These are phyloP conservation scores for Celoporthe dispersa DNA, from an alignment of 2,329 filamentous ascomycete species.

Conservation along the genomic window DNA sequence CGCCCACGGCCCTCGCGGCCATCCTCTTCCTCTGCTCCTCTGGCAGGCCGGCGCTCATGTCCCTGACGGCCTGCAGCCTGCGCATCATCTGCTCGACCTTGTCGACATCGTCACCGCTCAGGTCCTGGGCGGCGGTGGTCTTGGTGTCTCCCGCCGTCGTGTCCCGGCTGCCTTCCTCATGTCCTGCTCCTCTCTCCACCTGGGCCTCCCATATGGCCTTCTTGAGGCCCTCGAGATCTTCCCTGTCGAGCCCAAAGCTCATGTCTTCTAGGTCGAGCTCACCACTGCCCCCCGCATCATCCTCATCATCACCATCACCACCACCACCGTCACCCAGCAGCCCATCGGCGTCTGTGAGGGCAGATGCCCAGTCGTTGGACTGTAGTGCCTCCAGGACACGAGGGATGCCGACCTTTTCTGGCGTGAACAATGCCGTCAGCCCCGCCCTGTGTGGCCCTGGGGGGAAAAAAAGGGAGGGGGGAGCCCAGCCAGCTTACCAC, in stretches of 20 bases:
- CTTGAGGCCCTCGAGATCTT: conserved; percentile 57
- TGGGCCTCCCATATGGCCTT: conserved; percentile 55
- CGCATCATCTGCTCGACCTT: conserved; percentile 67
- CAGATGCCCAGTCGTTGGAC: conserved; percentile 65
- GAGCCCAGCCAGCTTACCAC: conserved; percentile 57
- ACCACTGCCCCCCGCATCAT: conserved; percentile 36
- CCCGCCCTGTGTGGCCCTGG: not conserved
- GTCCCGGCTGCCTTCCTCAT: conserved; percentile 21
- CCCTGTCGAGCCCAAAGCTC: conserved; percentile 56
- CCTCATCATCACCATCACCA: conserved; percentile 32
- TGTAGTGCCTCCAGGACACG: conserved; percentile 66
- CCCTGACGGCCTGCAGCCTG: conserved; percentile 64
- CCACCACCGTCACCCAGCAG: no score
- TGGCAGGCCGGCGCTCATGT: conserved; percentile 62
- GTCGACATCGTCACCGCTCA: conserved; percentile 57
- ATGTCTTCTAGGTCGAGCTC: conserved; percentile 52
- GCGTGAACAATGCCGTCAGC: not conserved
- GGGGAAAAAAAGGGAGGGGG: no score
- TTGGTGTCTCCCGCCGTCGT: conserved; percentile 26
- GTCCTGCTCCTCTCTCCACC: conserved; percentile 34
- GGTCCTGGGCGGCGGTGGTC: conserved; percentile 39
- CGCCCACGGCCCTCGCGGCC: conserved; percentile 64
- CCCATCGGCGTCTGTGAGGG: conserved; percentile 11
- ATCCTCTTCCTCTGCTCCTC: conserved; percentile 64
- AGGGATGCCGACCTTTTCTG: conserved; percentile 63